A percentile compares a stretch with the other conserved stretches of the same genome.
Conservation (phyloP, 176 grass and related monocot genomes). For the Areca catechu region DNA sequence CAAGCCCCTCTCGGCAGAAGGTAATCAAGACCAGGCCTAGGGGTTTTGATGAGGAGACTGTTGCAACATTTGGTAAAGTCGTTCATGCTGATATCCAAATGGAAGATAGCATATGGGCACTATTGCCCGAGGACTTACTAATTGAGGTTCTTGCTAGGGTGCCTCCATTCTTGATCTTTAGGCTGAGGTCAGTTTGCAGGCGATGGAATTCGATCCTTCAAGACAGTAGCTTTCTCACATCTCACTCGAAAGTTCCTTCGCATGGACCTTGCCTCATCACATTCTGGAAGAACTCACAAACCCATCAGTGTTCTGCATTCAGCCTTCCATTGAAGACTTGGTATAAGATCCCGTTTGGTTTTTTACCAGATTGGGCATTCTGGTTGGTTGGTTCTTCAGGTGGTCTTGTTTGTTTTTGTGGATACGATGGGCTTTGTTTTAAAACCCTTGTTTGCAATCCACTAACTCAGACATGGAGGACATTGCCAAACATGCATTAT, state of each 20-base stretch:
- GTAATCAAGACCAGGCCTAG: slow-evolving; percentile 72
- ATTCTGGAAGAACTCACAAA: slow-evolving; percentile 49
- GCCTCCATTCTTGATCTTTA: slow-evolving; percentile 82
- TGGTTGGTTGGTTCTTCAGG: slow-evolving; percentile 89
- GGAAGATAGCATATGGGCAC: slow-evolving; percentile 56
- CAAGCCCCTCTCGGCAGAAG: slow-evolving; percentile 61
- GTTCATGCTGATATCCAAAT: slow-evolving; percentile 54
- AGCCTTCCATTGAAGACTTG: slow-evolving; percentile 71
- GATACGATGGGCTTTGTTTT: slow-evolving; percentile 57
- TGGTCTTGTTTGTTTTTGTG: slow-evolving; percentile 84
- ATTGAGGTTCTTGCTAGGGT: slow-evolving; percentile 77
- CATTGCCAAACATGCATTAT: slow-evolving; percentile 68
- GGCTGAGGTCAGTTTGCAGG: slow-evolving; percentile 55
- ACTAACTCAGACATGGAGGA: slow-evolving; percentile 64
- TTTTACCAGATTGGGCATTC: slow-evolving; percentile 85
- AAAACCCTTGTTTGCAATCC: slow-evolving; percentile 82
- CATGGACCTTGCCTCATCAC: slow-evolving; percentile 85
- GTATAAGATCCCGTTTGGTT: slow-evolving; percentile 61
- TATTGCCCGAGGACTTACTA: slow-evolving; percentile 69
- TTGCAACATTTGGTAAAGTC: slow-evolving; percentile 28
- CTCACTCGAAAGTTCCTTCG: slow-evolving; percentile 52
- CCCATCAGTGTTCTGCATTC: slow-evolving; percentile 53
- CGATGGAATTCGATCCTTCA: slow-evolving; percentile 56
- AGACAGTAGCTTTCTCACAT: slow-evolving; percentile 59
- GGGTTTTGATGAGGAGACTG: slow-evolving; percentile 77